Percentiles rank a stretch among this genome's conserved stretches.
Conservation (phyloP, 768 basidiomycete genomes). For the Agaricus bisporus region DNA sequence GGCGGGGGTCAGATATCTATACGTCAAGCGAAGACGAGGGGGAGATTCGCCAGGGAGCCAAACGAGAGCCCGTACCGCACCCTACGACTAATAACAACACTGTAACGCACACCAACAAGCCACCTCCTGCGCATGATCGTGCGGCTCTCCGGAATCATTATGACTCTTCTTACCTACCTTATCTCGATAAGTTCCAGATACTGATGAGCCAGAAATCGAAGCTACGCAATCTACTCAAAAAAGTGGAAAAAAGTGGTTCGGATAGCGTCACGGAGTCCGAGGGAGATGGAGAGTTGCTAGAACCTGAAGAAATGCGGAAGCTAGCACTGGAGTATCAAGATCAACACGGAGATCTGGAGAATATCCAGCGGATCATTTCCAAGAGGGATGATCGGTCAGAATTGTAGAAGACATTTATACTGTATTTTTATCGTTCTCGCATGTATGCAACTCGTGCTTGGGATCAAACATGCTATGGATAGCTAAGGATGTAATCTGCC, state of each 20-base stretch:
- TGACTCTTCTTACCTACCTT: constrained; percentile 42
- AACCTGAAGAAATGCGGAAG: constrained; percentile 42
- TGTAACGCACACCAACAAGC: constrained; percentile 15
- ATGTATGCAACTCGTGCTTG: background rate
- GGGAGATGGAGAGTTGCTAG: constrained; percentile 48
- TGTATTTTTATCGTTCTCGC: constrained; percentile 7
- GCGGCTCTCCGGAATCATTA: constrained; percentile 49
- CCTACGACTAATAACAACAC: background rate
- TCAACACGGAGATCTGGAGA: constrained; percentile 47
- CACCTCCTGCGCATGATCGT: constrained; percentile 39
- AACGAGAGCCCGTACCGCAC: background rate
- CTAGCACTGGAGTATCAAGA: constrained; percentile 38
- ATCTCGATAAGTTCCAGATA: constrained; percentile 40
- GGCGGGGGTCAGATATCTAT: constrained; percentile 56
- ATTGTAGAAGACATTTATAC: background rate
- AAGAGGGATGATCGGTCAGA: background rate
- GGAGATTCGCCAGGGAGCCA: constrained; percentile 17
- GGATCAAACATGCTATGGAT: background rate
- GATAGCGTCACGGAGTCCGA: constrained; percentile 44
- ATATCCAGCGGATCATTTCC: constrained; percentile 27
- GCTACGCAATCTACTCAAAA: constrained; percentile 46
- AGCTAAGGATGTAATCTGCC: background rate
- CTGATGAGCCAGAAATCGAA: constrained; percentile 44
- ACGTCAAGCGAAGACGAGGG: constrained; percentile 64
- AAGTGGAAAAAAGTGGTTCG: constrained; percentile 25